Base-by-base conservation (phyloP, 106 monocot genomes). In the Narthecium ossifragum region DNA sequence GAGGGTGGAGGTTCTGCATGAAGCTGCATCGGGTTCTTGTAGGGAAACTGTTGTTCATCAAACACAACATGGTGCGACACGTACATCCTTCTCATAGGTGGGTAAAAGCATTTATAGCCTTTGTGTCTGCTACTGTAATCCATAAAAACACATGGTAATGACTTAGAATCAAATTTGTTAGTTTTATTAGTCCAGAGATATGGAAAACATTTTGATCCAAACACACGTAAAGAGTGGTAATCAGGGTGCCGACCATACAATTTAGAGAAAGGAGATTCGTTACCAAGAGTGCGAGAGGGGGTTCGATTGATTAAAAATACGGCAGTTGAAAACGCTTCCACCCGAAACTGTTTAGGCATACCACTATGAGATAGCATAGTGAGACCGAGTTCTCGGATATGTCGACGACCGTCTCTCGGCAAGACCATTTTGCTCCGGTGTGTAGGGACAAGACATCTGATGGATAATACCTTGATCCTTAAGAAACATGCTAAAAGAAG, bases 331-430 rank as follows among this genome's bases (percentile, higher is more conserved):
- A 53, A 53, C 8, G 53, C 53, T 15, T 26, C 26, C 5, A 53
- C 53, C 23, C 53, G 26, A 8, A 21, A 27, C 3, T 6, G 8
- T 4, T 25, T 15, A 25, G 53, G 53, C 23, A 53, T 25, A 6
- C 53, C 53, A 53, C 53, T 53, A 27, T 53, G 53, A 29, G 6
- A 53, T 4, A 53, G 13, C 9, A 53, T 10, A 11, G 53, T 12
- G 7, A 53, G 3, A 2, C 53, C 53, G 26, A 21, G 53, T 29
- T 53, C 53, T 24, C 53, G 3, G 53, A 53, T 53, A 24, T 4
- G 5, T 5, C 26, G 53, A 27, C 26, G 53, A 53, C n/a, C 53
- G 53, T 22, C 53, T 6, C 14, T 53, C 53, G 6, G 26, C 26
- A 15, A 53, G 6, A 3, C 26, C 24, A 53, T n/a, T n/a, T n/a